Conservation (phyloP, 2,329 filamentous ascomycete species). For the Leptographium radiaticola region DNA sequence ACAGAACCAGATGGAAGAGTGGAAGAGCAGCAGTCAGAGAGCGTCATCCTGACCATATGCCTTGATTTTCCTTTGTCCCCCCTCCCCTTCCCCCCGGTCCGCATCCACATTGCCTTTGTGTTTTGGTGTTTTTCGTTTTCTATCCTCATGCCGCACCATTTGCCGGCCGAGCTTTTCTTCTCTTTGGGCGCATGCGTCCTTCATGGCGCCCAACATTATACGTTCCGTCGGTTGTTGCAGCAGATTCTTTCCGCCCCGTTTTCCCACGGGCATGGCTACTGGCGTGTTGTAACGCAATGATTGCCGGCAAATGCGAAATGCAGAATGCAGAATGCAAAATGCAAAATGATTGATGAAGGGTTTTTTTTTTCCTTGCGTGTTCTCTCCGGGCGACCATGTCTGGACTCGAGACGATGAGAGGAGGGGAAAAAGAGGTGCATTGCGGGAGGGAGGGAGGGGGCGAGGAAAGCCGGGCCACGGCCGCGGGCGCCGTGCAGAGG, state of each 20-base stretch:
- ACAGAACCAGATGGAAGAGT: too few relatives aligned
- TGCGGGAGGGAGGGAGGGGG: too few relatives aligned
- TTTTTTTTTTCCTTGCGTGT: neutral
- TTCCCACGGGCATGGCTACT: neutral
- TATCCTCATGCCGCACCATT: neutral
- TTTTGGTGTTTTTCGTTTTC: neutral
- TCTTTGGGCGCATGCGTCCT: neutral
- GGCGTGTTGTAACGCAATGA: neutral
- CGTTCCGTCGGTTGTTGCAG: neutral
- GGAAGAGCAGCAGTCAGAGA: neutral
- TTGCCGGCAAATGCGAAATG: neutral
- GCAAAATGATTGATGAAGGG: constrained; percentile 1
- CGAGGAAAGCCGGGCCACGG: too few relatives aligned
- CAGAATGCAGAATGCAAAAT: neutral
- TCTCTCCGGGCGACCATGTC: too few relatives aligned
- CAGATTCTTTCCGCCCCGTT: neutral
- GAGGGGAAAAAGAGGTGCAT: too few relatives aligned
- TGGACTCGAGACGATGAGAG: too few relatives aligned
- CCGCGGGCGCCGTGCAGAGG: too few relatives aligned
- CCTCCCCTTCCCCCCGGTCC: neutral
- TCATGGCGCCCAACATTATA: neutral
- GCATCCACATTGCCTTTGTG: neutral
- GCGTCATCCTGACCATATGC: neutral
- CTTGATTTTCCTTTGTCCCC: neutral
- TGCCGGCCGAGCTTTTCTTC: neutral